Conservation (phyloP, 2,329 filamentous ascomycete genomes). For the Dryadomyces quercus-mongolicae region DNA sequence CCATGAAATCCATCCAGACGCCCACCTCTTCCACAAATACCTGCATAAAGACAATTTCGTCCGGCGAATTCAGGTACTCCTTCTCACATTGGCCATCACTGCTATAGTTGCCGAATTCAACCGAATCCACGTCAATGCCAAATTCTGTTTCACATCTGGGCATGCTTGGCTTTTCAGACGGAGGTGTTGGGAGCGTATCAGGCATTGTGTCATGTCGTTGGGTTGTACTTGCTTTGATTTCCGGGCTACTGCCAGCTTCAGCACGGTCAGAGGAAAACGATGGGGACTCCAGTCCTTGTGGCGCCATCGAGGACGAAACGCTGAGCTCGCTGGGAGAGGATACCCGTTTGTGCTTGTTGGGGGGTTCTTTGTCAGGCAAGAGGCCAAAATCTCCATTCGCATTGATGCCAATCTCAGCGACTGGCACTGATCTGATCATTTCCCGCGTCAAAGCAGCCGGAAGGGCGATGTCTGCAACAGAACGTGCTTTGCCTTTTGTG, state of each 20-base stretch:
- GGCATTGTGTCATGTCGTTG: slow-evolving; percentile 3
- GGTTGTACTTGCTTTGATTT: neutral
- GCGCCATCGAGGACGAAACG: slow-evolving; percentile 24
- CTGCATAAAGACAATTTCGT: slow-evolving; percentile 83
- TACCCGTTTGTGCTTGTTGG: slow-evolving; percentile 13
- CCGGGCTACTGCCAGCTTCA: slow-evolving; percentile 8
- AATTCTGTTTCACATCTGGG: neutral
- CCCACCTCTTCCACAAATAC: slow-evolving; percentile 85
- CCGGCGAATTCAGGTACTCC: slow-evolving; percentile 57
- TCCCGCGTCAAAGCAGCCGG: neutral
- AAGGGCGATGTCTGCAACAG: neutral
- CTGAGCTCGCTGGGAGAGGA: slow-evolving; percentile 26
- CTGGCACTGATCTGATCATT: neutral
- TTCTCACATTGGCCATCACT: slow-evolving; percentile 20
- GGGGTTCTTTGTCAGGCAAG: slow-evolving; percentile 14
- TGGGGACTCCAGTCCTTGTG: slow-evolving; percentile 22
- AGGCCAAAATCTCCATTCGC: slow-evolving; percentile 3
- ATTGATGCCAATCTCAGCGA: neutral
- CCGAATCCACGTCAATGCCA: neutral
- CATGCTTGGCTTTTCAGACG: slow-evolving; percentile 22
- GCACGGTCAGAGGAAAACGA: slow-evolving; percentile 13
- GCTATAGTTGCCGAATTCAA: neutral
- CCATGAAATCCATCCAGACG: slow-evolving; percentile 89
- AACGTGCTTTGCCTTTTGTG: neutral
- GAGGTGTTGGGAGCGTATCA: slow-evolving; percentile 26